Conservation (phyloP, 108 stramenopile species). For the Hondaea fermentalgiana region DNA sequence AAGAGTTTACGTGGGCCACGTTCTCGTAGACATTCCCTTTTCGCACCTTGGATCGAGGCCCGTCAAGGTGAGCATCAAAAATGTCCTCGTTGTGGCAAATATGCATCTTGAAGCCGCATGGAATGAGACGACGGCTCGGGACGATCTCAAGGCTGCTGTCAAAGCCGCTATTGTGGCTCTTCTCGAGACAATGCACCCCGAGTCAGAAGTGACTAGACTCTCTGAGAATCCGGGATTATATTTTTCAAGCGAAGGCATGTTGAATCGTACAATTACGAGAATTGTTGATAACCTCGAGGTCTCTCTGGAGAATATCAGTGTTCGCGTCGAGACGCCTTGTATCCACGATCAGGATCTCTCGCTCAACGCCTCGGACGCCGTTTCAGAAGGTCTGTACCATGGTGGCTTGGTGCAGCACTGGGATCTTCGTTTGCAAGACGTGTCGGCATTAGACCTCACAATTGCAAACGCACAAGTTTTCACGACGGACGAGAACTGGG, state of each 20-base stretch:
- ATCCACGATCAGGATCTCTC: background rate
- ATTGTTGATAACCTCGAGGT: slow-evolving; percentile 2
- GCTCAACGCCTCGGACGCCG: background rate
- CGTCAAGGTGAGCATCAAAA: background rate
- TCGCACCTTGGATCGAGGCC: background rate
- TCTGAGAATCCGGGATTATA: background rate
- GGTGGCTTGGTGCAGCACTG: background rate
- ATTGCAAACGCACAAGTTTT: background rate
- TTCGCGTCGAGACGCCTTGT: background rate
- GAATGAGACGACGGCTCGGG: background rate
- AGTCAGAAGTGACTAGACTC: background rate
- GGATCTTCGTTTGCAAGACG: background rate
- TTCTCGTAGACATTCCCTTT: background rate
- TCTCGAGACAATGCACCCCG: background rate
- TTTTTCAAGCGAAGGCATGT: background rate
- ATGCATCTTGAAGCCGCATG: background rate
- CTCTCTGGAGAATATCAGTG: background rate
- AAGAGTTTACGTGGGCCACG: background rate
- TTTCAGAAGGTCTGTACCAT: background rate
- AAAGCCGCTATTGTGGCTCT: background rate
- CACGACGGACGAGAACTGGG: slow-evolving; percentile 5
- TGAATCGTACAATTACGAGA: background rate
- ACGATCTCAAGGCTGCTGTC: background rate
- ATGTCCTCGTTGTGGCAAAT: background rate
- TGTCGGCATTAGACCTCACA: background rate